Percentiles rank a stretch among this genome's conserved stretches.
Evolutionary conservation across 768 basidiomycete genomes (phyloP).

Genomic region (Tricholoma hemisulphureum): DNA sequence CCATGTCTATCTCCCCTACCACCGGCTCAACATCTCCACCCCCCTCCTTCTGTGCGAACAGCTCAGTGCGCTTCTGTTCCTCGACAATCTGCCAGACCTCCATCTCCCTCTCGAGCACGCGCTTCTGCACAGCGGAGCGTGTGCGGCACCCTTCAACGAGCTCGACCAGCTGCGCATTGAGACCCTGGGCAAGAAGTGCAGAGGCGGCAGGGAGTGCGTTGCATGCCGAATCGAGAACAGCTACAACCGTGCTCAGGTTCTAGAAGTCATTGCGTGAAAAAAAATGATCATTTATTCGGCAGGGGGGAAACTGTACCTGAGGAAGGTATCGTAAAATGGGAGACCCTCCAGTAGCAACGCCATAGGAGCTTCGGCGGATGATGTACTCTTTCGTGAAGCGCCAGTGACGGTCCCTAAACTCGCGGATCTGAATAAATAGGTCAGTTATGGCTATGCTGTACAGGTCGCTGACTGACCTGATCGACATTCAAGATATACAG

Average conservation of each 20-base stretch:
- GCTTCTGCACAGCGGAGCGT: not conserved
- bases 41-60: not conserved
- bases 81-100: slow-evolving; percentile 2
- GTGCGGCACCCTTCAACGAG: not conserved
- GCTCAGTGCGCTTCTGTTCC: slow-evolving; percentile 1
- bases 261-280: not conserved
- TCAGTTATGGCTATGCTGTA: not conserved
- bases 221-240: slow-evolving; percentile 2
- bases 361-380: slow-evolving; percentile 23
- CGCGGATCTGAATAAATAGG: slow-evolving; percentile 2
- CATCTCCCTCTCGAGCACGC: slow-evolving; percentile 3
- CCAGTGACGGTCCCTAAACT: slow-evolving; percentile 34
- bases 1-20: not conserved
- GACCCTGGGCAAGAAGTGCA: not conserved
- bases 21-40: not conserved
- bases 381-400: slow-evolving; percentile 34
- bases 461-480: slow-evolving; percentile 9
- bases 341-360: slow-evolving; percentile 29
- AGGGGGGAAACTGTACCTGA: not conserved
- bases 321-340: slow-evolving; percentile 18
- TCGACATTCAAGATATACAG: slow-evolving; percentile 11
- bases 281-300: too few relatives aligned
- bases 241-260: slow-evolving; percentile 2
- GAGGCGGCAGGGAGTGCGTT: not conserved
- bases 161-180: not conserved